Base-by-base conservation (phyloP, 2,329 filamentous ascomycete species). In the Gaeumannomyces tritici region DNA sequence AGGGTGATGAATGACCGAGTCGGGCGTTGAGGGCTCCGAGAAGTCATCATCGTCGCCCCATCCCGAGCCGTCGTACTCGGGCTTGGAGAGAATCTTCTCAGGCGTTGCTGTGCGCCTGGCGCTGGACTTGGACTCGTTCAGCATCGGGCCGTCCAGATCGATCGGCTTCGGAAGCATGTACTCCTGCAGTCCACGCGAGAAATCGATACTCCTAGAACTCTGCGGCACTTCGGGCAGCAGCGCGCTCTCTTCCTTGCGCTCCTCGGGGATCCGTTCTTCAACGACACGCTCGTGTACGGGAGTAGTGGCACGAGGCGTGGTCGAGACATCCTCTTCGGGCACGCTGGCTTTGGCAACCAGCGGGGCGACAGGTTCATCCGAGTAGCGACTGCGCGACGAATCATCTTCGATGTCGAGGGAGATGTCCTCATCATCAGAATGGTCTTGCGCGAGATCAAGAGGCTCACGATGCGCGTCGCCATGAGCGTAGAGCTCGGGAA, bases 1-100 rank as follows among this genome's bases (percentile, higher is more conserved):
- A 2, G 87, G 85, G 69, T 93, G 90, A 65, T 90, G 89, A 66
- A 97, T 93, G 27, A 98, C 93, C 8, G 93, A 98, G 60, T 92
- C 90, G 18, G 93, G 93, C 9, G 91, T 96, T 42, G 86, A 84
- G 12, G 86, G 85, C 65, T 89, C 87, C 1, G 84, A 77, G 62
- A 77, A 81, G 59, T 83, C 81, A 35, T 82, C 78, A 55, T 80
- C 79, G 54, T 83, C 80, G 11, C 83, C 83, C 82, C 84, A 84
- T 61, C 85, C 81, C 63, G 84, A 78, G 63, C 88, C 82, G 68
- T 88, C 80, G 70, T 89, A 88, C 63, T 85, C 84, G 31, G 79
- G 84, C 74, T 81, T 89, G 54, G 83, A 81, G 15, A 82, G 70
- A 13, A 70, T 72, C 63, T 77, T 73, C 42, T 80, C 76, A 1